phyloP scores from a whole-genome alignment of 2,329 filamentous ascomycete genomes.

The Chaetomium sp. region DNA sequence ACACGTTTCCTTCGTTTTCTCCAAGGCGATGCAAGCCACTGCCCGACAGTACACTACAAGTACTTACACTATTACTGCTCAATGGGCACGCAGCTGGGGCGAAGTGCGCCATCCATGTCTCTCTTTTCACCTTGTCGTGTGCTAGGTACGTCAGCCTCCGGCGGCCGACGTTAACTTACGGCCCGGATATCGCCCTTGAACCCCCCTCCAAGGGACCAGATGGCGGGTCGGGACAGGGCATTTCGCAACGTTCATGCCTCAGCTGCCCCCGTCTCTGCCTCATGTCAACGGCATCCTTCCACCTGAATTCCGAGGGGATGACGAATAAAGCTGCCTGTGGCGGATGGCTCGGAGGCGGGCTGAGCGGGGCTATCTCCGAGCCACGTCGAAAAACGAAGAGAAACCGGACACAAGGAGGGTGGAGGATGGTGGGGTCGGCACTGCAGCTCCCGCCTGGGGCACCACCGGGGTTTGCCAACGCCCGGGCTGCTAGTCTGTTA shows the following conservation, averaged over 20 bases:
- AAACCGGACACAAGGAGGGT: conserved; percentile 30
- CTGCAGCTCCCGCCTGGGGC: not conserved
- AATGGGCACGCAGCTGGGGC: not conserved
- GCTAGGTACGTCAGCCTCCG: not conserved
- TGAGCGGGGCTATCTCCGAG: conserved; percentile 19
- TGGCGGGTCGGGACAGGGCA: conserved; percentile 11
- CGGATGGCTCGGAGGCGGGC: conserved; percentile 34
- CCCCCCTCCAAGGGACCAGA: conserved; percentile 22
- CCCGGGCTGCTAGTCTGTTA: conserved; percentile 6
- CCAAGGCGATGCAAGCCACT: no score
- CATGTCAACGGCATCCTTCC: not conserved
- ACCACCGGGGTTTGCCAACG: not conserved
- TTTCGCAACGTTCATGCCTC: conserved; percentile 13
- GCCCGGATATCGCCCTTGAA: not conserved
- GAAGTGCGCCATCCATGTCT: not conserved
- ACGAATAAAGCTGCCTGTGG: conserved; percentile 27
- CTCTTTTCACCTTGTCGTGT: not conserved
- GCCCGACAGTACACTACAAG: no score
- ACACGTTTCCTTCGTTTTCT: not conserved
- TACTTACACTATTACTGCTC: not conserved
- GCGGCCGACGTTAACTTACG: not conserved
- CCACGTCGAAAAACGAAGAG: conserved; percentile 33
- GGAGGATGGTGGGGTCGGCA: conserved; percentile 17
- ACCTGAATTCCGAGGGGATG: conserved; percentile 15
- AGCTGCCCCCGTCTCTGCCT: conserved; percentile 4